A percentile compares a stretch with the other conserved stretches of the same genome.
Conservation (phyloP, 1,284 basidiomycete species). For the Apiotrichum montevideense region DNA sequence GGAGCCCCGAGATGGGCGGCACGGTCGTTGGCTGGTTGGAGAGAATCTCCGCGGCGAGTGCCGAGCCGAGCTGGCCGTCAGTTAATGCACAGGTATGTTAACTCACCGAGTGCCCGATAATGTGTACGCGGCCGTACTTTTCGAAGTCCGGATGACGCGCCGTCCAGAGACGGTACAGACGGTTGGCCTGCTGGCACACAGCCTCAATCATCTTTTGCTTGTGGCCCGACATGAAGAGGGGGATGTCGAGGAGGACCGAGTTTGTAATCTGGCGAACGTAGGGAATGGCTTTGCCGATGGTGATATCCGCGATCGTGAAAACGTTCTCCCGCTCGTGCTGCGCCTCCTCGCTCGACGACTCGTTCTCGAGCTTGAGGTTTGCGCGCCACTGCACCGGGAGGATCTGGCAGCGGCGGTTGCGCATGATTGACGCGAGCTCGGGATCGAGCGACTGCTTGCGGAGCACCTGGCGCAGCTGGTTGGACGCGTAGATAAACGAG, state of each 20-base stretch:
- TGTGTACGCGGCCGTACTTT: constrained; percentile 47
- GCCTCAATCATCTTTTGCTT: constrained; percentile 52
- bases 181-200: constrained; percentile 47
- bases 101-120: constrained; percentile 46
- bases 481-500: constrained; percentile 52
- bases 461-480: constrained; percentile 49
- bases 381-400: constrained; percentile 56
- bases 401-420: constrained; percentile 49
- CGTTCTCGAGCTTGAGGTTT: constrained; percentile 48
- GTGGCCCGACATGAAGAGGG: constrained; percentile 51
- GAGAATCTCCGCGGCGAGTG: constrained; percentile 53
- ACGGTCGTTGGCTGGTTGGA: constrained; percentile 53
- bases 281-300: constrained; percentile 50
- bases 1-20: constrained; percentile 44
- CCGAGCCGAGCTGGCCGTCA: constrained; percentile 48
- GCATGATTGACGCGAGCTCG: constrained; percentile 48
- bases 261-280: constrained; percentile 52
- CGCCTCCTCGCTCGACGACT: constrained; percentile 47
- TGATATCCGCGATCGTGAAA: constrained; percentile 51
- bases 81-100: background rate
- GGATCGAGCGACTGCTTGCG: constrained; percentile 48
- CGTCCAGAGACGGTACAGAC: constrained; percentile 53
- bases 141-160: constrained; percentile 53
- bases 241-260: constrained; percentile 51
- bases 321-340: constrained; percentile 50